A percentile compares a stretch with the other conserved stretches of the same genome.
These are phyloP conservation scores for Neurospora sp. DNA, from an alignment of 495 filamentous ascomycete genomes.

Conservation along the genomic window DNA sequence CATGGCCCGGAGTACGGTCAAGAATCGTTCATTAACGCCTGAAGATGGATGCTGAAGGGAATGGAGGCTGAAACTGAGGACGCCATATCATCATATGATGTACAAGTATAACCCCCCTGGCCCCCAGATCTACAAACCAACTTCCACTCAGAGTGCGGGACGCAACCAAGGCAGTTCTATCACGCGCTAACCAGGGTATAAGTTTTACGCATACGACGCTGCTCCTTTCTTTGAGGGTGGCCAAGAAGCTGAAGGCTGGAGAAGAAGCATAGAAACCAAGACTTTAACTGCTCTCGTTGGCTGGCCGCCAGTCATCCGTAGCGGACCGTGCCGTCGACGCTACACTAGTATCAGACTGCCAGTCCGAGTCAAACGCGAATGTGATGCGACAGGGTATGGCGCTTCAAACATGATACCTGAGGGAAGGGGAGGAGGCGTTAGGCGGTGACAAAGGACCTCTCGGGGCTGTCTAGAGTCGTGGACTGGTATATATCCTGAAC, in stretches of 20 bases:
- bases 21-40: neutral
- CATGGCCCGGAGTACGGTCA: neutral
- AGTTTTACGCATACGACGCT: neutral
- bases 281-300: neutral
- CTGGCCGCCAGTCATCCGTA: neutral
- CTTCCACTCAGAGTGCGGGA: neutral
- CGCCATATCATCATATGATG: neutral
- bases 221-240: neutral
- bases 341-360: neutral
- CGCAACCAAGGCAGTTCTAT: neutral
- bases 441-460: neutral
- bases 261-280: neutral
- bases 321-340: neutral
- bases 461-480: neutral
- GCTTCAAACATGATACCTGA: neutral
- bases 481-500: neutral
- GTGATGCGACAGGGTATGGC: neutral
- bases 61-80: neutral
- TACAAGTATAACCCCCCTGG: neutral
- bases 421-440: too few relatives aligned
- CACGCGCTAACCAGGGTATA: neutral
- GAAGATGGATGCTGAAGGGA: neutral
- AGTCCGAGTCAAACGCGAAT: too few relatives aligned
- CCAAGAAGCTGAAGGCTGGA: neutral
- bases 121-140: neutral